phyloP scores from a whole-genome alignment of 2,329 filamentous ascomycete genomes.

The Beauveria brongniartii region DNA sequence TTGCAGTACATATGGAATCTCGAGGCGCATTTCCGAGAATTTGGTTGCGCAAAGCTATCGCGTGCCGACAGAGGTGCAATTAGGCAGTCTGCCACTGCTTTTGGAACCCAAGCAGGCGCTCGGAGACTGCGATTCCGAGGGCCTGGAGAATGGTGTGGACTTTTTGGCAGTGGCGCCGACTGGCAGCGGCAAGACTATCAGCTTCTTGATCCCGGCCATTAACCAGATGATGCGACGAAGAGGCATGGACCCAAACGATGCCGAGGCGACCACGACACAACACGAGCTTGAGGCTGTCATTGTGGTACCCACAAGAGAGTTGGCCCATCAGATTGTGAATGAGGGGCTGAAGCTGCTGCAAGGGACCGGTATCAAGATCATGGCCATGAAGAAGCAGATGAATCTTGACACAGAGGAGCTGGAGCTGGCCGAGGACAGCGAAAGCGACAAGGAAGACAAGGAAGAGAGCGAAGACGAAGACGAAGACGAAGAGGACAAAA shows the following conservation, averaged over 20 bases:
- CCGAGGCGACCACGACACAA: constrained; percentile 24
- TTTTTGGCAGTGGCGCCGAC: constrained; percentile 87
- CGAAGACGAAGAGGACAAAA: constrained; percentile 18
- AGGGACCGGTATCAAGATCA: constrained; percentile 71
- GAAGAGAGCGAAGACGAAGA: constrained; percentile 29
- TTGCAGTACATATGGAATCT: constrained; percentile 62
- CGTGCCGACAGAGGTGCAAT: constrained; percentile 87
- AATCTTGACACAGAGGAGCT: constrained; percentile 45
- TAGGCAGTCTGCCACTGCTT: constrained; percentile 75
- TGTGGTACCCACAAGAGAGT: constrained; percentile 69
- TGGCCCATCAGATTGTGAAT: constrained; percentile 71
- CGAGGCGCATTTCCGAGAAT: constrained; percentile 66
- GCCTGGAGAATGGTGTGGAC: constrained; percentile 46
- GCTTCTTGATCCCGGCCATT: constrained; percentile 82
- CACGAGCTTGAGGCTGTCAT: constrained; percentile 59
- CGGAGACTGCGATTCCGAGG: constrained; percentile 23
- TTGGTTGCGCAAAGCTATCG: constrained; percentile 76
- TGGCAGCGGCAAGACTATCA: constrained; percentile 91
- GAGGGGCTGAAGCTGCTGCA: constrained; percentile 75
- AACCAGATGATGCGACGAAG: constrained; percentile 60
- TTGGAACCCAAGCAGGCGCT: constrained; percentile 49
- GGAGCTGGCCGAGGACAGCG: constrained; percentile 28
- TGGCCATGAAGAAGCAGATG: constrained; percentile 82
- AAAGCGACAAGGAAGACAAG: constrained; percentile 29
- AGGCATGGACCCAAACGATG: constrained; percentile 32